phyloP scores from a whole-genome alignment of 2,329 filamentous ascomycete species.

The Tricladium varicosporioides region DNA sequence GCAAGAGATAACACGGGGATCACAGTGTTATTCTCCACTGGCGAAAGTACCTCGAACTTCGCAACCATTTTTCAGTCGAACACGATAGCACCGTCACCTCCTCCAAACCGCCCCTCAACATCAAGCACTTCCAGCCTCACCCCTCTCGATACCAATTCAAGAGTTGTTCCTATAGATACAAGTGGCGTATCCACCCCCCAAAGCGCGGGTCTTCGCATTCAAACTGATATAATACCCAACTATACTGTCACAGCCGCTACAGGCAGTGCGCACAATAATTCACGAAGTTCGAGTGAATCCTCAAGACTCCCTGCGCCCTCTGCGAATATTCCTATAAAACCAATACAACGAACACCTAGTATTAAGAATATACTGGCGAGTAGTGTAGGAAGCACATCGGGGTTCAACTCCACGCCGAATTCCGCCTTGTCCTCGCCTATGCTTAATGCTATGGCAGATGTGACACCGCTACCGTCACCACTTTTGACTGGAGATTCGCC shows the following conservation, averaged over 20 bases:
- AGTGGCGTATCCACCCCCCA: constrained; percentile 25
- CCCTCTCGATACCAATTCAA: constrained; percentile 27
- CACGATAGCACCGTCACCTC: constrained; percentile 40
- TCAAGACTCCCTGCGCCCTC: constrained; percentile 16
- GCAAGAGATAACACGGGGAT: constrained; percentile 15
- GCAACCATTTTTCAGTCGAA: constrained; percentile 36
- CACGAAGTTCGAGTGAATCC: constrained; percentile 18
- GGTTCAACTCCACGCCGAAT: constrained; percentile 53
- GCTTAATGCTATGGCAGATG: constrained; percentile 71
- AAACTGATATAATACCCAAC: constrained; percentile 36
- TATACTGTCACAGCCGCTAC: constrained; percentile 26
- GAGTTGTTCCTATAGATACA: constrained; percentile 16
- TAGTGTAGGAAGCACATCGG: constrained; percentile 41
- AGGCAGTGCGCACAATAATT: constrained; percentile 15
- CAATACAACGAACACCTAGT: constrained; percentile 59
- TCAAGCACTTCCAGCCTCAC: constrained; percentile 16
- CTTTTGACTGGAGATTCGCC: constrained; percentile 64
- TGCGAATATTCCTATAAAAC: constrained; percentile 32
- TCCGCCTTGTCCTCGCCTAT: constrained; percentile 72
- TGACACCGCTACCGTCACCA: constrained; percentile 78
- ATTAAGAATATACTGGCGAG: constrained; percentile 53
- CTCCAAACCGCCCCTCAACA: constrained; percentile 17
- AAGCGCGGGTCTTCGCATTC: constrained; percentile 34
- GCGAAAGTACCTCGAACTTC: constrained; percentile 9
- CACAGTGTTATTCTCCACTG: constrained; percentile 9